Base-by-base conservation (phyloP, 2,329 filamentous ascomycete species). In the Colletotrichum paranaense region DNA sequence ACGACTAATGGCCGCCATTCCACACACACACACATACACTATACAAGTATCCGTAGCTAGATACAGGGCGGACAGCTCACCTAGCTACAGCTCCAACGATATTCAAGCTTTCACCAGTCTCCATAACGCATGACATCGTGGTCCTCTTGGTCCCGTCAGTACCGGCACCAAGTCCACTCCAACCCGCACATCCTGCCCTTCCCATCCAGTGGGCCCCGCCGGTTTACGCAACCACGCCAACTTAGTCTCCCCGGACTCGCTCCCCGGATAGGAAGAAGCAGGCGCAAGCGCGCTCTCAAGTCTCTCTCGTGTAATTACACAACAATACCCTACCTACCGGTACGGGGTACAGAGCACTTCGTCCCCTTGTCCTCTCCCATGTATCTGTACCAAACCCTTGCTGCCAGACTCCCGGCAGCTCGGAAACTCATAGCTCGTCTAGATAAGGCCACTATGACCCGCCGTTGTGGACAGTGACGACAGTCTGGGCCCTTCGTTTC, bases 71-170 rank as follows among this genome's bases (percentile, higher is more conserved):
- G 19, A n/a, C 42, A 49, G 42, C 42, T 49, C 16, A n/a, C 8
- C 53, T 35, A 22, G 14, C 16, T 46, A 22, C 35, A 30, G 57
- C 30, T 46, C 11, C 19, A 16, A 28, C 14, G 24, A 49, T 16
- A 63, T n/a, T 69, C 60, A 73, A 73, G 70, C 70, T 70, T 73
- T 66, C 26, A 26, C 60, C 67, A 22, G 28, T 60, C 70, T 28
- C 70, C 70, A 49, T 65, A 22, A 22, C 60, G 42, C 60, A 73
- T 73, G 67, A 73, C 70, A 73, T 73, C 42, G 70, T 52, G 38
- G 46, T 60, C 70, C 16, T 58, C 70, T 66, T 73, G 70, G 67
- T 60, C 60, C 60, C 70, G 53, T 70, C 67, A 70, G 52, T 58
- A 53, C 69, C 59, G 42, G 42, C 58, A 58, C 53, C 65, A 14